Percentiles rank a stretch among this genome's conserved stretches.
phyloP scores from a whole-genome alignment of 2,329 filamentous ascomycete species.

The Apiospora rasikravindrae region DNA sequence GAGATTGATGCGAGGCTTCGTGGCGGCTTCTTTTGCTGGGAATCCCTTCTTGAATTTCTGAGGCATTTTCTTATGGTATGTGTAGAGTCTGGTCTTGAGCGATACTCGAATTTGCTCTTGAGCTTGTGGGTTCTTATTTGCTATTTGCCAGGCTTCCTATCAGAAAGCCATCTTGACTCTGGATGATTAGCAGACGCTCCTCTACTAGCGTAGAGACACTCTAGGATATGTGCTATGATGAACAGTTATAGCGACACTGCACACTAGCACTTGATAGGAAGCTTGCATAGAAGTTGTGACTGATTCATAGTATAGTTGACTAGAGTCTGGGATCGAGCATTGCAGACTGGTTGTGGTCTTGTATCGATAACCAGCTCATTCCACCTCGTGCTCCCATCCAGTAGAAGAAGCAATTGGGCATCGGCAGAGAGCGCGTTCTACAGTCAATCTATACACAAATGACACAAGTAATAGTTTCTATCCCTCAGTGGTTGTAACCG shows the following conservation, averaged over 20 bases:
- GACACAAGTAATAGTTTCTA: neutral
- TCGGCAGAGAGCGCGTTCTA: neutral
- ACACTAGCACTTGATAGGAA: neutral
- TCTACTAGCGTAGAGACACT: too few relatives aligned
- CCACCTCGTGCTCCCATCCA: neutral
- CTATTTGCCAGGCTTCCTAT: neutral
- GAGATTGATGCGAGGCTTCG: neutral
- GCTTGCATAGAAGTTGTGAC: neutral
- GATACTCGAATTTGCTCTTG: neutral
- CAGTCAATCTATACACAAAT: neutral
- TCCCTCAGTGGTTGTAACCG: too few relatives aligned
- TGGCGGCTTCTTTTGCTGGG: neutral
- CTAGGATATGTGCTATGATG: neutral
- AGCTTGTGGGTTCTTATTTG: neutral
- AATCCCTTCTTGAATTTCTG: neutral
- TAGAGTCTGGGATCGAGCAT: neutral
- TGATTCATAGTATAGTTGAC: neutral
- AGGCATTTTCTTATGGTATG: neutral
- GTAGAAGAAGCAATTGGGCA: neutral
- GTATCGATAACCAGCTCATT: neutral
- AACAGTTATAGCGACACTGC: too few relatives aligned
- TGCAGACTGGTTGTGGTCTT: neutral
- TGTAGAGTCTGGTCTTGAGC: neutral
- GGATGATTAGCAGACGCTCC: neutral
- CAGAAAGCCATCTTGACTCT: neutral